These are phyloP conservation scores for Geotrichum klebahnii DNA, from an alignment of 1,139 yeast genomes.

Conservation along the genomic window DNA sequence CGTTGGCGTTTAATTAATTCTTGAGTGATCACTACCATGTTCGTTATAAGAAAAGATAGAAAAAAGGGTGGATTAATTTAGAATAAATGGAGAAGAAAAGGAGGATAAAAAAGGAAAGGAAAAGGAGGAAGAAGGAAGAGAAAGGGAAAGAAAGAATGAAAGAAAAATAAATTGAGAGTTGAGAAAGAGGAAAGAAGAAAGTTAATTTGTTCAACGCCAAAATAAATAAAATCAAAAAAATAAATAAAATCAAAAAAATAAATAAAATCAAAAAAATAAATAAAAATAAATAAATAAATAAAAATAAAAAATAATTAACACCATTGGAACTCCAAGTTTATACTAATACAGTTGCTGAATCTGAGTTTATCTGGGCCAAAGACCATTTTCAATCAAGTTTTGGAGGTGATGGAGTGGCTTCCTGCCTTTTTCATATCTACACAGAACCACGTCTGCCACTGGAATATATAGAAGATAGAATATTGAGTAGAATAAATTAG, in stretches of 20 bases:
- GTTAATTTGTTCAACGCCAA: not conserved
- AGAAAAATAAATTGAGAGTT: no score
- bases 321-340: not conserved
- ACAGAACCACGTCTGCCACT: no score
- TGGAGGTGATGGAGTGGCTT: no score
- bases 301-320: not conserved
- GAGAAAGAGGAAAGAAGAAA: not conserved
- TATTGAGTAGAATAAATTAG: no score
- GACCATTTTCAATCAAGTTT: no score
- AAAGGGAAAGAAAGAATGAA: slow-evolving; percentile 2
- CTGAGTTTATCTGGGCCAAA: no score
- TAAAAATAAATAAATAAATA: not conserved
- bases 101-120: slow-evolving; percentile 4
- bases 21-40: not conserved
- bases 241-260: not conserved
- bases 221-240: not conserved
- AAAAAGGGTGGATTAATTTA: not conserved
- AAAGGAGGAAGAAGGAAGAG: not conserved
- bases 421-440: no score
- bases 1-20: slow-evolving; percentile 4
- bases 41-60: not conserved
- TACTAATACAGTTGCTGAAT: not conserved
- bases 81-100: not conserved
- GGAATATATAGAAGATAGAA: no score
- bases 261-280: not conserved